Conservation (phyloP, 495 filamentous ascomycete genomes). For the Aspergillus egyptiacus region DNA sequence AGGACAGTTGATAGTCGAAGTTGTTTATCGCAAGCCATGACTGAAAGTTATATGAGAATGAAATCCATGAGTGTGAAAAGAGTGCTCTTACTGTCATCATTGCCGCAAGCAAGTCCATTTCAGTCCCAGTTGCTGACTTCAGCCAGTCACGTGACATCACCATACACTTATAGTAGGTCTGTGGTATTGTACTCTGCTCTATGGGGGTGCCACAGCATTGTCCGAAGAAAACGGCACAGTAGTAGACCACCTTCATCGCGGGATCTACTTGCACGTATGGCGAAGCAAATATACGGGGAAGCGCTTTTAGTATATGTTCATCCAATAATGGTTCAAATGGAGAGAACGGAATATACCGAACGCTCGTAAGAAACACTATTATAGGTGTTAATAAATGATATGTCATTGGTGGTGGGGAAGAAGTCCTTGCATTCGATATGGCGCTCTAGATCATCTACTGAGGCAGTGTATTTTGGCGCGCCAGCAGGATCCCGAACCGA, state of each 20-base stretch:
- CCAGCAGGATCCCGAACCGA: no score
- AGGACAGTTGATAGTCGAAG: conserved; percentile 11
- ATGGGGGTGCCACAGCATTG: not conserved
- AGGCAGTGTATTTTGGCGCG: no score
- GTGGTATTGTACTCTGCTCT: not conserved
- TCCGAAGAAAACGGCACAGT: conserved; percentile 3
- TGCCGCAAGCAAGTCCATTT: conserved; percentile 5
- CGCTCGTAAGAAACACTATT: no score
- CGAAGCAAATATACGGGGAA: conserved; percentile 4
- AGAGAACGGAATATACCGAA: no score
- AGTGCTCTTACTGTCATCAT: not conserved
- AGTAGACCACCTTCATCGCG: conserved; percentile 5
- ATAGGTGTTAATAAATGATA: no score
- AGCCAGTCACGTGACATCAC: conserved; percentile 3
- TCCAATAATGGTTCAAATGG: no score
- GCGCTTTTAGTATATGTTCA: conserved; percentile 1
- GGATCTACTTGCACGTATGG: conserved; percentile 2
- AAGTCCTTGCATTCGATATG: no score
- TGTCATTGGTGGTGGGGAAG: no score
- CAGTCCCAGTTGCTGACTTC: not conserved
- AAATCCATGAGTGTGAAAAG: no score
- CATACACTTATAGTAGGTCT: conserved; percentile 9
- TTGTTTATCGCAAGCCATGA: conserved; percentile 8
- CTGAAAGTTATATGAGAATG: no score
- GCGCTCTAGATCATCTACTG: no score